phyloP scores from a whole-genome alignment of 164 flowering plant genomes.

The Cinnamomum chago region DNA sequence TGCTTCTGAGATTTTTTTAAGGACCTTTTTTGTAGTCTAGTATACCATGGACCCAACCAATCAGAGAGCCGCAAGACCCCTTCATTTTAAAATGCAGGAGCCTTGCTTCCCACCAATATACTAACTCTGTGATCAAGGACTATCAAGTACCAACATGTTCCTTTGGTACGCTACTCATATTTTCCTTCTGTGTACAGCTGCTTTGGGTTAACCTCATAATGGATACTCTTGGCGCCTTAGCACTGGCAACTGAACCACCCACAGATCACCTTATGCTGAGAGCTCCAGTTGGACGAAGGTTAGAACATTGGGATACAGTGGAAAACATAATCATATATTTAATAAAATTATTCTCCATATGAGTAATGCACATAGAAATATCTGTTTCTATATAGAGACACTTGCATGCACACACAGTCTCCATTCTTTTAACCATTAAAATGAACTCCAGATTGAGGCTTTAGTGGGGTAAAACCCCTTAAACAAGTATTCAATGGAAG shows the following conservation, averaged over 20 bases:
- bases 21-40: too few species aligned
- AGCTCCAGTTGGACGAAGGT: conserved; percentile 89
- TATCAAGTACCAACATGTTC: not conserved
- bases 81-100: not conserved
- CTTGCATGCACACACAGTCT: too few species aligned
- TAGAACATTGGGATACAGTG: conserved; percentile 7
- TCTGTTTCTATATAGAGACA: too few species aligned
- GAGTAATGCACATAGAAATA: too few species aligned
- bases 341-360: too few species aligned
- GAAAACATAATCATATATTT: not conserved
- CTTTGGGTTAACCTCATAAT: conserved; percentile 97
- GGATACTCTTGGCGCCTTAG: conserved; percentile 98
- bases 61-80: not conserved
- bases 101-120: not conserved
- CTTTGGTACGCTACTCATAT: not conserved
- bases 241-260: conserved; percentile 96
- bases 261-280: conserved; percentile 90
- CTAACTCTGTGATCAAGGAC: too few species aligned
- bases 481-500: too few species aligned
- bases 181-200: conserved; percentile 45
- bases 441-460: too few species aligned
- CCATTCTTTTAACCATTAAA: too few species aligned
- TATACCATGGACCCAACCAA: not conserved
- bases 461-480: too few species aligned
- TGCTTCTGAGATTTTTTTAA: not conserved